A percentile compares a stretch with the other conserved stretches of the same genome.
Evolutionary conservation across 2,329 filamentous ascomycete genomes (phyloP).

Genomic region (Xylaria sp.): DNA sequence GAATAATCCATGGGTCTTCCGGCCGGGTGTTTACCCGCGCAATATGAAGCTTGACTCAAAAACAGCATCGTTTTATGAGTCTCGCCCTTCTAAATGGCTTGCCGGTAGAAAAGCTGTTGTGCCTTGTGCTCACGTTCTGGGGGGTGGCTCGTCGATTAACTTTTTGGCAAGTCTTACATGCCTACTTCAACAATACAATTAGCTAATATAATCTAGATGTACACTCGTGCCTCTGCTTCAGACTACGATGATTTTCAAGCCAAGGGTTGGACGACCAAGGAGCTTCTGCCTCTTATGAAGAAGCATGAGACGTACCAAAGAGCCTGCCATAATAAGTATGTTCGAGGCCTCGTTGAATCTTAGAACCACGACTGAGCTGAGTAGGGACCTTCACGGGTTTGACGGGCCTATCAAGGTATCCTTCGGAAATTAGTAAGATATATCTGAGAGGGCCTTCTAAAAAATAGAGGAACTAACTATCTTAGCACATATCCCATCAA

Average conservation of each 20-base stretch:
- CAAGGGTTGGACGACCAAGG: slow-evolving; percentile 81
- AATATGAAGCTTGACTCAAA: slow-evolving; percentile 82
- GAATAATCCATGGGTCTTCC: slow-evolving; percentile 82
- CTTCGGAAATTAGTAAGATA: slow-evolving; percentile 73
- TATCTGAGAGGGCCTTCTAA: background rate
- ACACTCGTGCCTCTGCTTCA: slow-evolving; percentile 75
- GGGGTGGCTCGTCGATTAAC: slow-evolving; percentile 79
- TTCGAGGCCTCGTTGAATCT: background rate
- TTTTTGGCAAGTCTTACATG: slow-evolving; percentile 68
- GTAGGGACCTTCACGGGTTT: slow-evolving; percentile 75
- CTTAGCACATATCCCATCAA: slow-evolving; percentile 77
- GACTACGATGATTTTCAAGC: slow-evolving; percentile 84
- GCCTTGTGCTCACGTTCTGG: slow-evolving; percentile 77
- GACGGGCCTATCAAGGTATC: slow-evolving; percentile 86
- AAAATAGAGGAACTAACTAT: slow-evolving; percentile 21
- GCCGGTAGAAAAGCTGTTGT: slow-evolving; percentile 77
- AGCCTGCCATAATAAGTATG: slow-evolving; percentile 66
- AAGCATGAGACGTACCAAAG: slow-evolving; percentile 84
- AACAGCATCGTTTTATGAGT: slow-evolving; percentile 84
- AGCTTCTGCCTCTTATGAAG: slow-evolving; percentile 79
- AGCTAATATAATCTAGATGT: slow-evolving; percentile 63
- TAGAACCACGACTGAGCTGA: slow-evolving; percentile 29
- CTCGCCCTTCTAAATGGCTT: slow-evolving; percentile 77
- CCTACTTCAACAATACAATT: background rate
- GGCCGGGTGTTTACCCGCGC: slow-evolving; percentile 78